Evolutionary conservation across 2,329 filamentous ascomycete species (phyloP).

Genomic region (Microsporum canis): DNA sequence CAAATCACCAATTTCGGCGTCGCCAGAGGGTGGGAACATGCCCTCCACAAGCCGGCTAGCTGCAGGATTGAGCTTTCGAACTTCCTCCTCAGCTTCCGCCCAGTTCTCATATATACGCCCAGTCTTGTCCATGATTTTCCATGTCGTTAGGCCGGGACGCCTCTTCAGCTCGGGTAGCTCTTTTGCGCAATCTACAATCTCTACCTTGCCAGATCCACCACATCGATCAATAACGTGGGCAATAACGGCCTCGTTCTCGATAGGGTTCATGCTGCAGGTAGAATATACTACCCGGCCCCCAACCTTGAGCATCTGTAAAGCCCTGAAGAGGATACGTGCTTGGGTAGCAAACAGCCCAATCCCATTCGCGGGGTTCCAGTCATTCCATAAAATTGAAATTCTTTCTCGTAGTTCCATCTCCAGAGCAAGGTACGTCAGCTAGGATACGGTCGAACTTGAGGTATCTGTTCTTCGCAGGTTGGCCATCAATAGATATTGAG

Average conservation of each 20-base stretch:
- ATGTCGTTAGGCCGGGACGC: constrained; percentile 62
- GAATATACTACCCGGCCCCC: constrained; percentile 94
- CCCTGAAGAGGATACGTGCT: constrained; percentile 76
- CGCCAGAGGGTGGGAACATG: constrained; percentile 67
- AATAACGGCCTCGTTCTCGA: constrained; percentile 92
- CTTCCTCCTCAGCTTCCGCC: constrained; percentile 62
- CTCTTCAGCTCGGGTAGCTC: constrained; percentile 67
- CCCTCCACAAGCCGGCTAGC: constrained; percentile 61
- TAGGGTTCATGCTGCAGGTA: constrained; percentile 96
- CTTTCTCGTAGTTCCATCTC: constrained; percentile 87
- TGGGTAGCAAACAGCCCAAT: constrained; percentile 81
- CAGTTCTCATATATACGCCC: constrained; percentile 69
- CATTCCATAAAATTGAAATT: constrained; percentile 87
- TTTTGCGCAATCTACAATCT: constrained; percentile 71
- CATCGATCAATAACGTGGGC: constrained; percentile 80
- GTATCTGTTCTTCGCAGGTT: constrained; percentile 52
- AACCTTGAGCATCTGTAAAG: constrained; percentile 90
- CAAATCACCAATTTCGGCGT: constrained; percentile 55
- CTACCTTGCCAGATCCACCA: constrained; percentile 68
- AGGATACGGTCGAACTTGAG: constrained; percentile 95
- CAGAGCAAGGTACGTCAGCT: constrained; percentile 92
- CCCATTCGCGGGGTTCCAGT: constrained; percentile 81
- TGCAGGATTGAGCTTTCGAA: constrained; percentile 45
- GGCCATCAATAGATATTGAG: constrained; percentile 42
- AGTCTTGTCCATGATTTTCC: constrained; percentile 85